These are phyloP conservation scores for Metroxylon sagu DNA, from an alignment of 176 grass and related monocot genomes.

Conservation along the genomic window DNA sequence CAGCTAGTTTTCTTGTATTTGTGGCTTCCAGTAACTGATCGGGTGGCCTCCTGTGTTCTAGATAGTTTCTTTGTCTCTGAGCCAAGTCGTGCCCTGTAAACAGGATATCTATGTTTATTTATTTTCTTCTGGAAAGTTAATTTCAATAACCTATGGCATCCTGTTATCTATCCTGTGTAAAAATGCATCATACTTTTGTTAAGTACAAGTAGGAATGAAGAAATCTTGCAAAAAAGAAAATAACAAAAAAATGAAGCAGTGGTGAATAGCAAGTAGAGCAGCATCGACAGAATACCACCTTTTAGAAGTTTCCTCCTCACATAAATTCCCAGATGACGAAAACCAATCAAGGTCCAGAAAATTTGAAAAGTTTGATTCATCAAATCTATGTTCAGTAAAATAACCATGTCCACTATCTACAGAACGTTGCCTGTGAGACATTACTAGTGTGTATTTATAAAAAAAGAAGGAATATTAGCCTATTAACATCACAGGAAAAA, in stretches of 20 bases:
- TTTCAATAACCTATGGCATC: too few relatives aligned
- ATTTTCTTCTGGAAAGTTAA: too few relatives aligned
- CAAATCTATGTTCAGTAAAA: slow-evolving; percentile 45
- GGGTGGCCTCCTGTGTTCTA: too few relatives aligned
- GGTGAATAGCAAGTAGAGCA: neutral
- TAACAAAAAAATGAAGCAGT: neutral
- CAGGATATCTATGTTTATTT: too few relatives aligned
- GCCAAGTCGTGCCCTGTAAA: too few relatives aligned
- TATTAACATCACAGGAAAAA: neutral
- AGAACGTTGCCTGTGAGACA: slow-evolving; percentile 40
- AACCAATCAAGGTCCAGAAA: slow-evolving; percentile 84
- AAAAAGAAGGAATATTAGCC: slow-evolving; percentile 6
- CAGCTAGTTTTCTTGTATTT: too few relatives aligned
- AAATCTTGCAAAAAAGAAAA: too few relatives aligned
- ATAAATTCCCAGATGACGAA: slow-evolving; percentile 79
- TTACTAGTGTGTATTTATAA: slow-evolving; percentile 30
- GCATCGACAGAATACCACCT: slow-evolving; percentile 33
- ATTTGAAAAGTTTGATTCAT: slow-evolving; percentile 73
- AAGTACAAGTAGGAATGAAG: too few relatives aligned
- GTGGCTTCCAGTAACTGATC: too few relatives aligned
- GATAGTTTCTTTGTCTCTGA: too few relatives aligned
- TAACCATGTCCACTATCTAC: slow-evolving; percentile 44
- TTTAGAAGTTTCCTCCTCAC: slow-evolving; percentile 70
- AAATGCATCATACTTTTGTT: too few relatives aligned
- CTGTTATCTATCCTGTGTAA: too few relatives aligned